Conservation (phyloP, 164 flowering plant genomes). For the Warburgia ugandensis region DNA sequence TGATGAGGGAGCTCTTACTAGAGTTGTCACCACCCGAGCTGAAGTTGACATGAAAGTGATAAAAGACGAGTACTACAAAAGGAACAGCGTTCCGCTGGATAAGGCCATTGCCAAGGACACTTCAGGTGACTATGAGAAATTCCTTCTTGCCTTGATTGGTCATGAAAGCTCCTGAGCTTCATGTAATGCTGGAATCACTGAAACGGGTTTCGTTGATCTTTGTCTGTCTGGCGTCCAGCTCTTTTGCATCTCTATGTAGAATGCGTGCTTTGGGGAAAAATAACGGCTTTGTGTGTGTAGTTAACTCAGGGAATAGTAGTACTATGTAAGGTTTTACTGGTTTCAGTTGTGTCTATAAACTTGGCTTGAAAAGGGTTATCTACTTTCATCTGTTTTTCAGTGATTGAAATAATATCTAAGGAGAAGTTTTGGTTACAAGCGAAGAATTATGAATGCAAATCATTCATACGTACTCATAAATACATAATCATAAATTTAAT, state of each 20-base stretch:
- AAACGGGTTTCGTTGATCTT: background rate
- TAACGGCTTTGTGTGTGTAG: too few species aligned
- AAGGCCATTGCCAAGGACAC: conserved; percentile 53
- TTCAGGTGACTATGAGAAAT: conserved; percentile 61
- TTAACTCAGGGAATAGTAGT: too few species aligned
- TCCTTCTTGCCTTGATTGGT: conserved; percentile 56
- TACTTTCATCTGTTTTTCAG: too few species aligned
- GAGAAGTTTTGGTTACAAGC: too few species aligned
- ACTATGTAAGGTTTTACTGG: too few species aligned
- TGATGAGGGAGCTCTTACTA: conserved; percentile 68
- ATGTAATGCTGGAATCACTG: background rate
- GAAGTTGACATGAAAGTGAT: conserved; percentile 71
- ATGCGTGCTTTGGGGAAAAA: too few species aligned
- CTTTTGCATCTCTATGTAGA: background rate
- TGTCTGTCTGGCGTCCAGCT: background rate
- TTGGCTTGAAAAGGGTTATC: too few species aligned
- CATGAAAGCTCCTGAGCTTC: conserved; percentile 17
- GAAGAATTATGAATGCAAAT: too few species aligned
- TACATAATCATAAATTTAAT: too few species aligned
- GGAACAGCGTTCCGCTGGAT: conserved; percentile 56
- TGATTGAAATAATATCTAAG: too few species aligned
- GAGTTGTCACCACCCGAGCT: conserved; percentile 73
- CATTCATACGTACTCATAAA: too few species aligned
- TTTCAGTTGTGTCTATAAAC: background rate
- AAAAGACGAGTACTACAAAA: conserved; percentile 53